Evolutionary conservation across 257 asterid species (phyloP), one percentile per base, ranked within the genome.

Genomic region (Solanum infundibuliforme): DNA sequence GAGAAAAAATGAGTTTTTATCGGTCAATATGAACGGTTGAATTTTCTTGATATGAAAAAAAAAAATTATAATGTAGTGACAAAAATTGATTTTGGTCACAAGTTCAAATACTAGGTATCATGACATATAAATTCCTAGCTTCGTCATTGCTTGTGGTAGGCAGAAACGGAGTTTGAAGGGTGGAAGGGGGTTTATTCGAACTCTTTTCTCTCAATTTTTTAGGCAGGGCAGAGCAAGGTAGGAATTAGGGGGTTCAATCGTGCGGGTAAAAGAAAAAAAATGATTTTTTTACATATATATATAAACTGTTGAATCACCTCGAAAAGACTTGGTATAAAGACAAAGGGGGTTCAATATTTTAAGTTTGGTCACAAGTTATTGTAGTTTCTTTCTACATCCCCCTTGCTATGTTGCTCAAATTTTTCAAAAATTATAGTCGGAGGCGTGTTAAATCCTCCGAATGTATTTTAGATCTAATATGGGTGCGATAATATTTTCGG

Each of bases 61-160:
- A 31, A 7, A 31, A 31, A 31, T 14, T 31, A 13, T 71, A 32
- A 41, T 16, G 25, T 16, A 71, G 8, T 8, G 13, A 32, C 7
- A 71, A 71, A 69, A 14, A 71, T 3, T 71, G n/a, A 14, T 71
- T 71, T 71, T 71, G n/a, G 13, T 31, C 38, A 31, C n/a, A 31
- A 14, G 3, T 71, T 69, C 76, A 31, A 69, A 69, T 31, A 13
- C 6, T 69, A 14, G 1, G 76, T 71, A 31, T 4, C 4, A n/a
- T 62, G 76, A 69, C 6, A 31, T 69, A 29, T 29, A 29, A 68
- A 68, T 68, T 68, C 2, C 8, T 27, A 1, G 21, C 23, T 68
- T 10, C 1, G 35, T 2, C 35, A 0, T 2, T 27, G 4, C 5
- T 68, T 27, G 0, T 12, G 1, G 5, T 3, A 68, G 21, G 4